Conservation (phyloP, 768 basidiomycete species). For the Panaeolus papilionaceus region DNA sequence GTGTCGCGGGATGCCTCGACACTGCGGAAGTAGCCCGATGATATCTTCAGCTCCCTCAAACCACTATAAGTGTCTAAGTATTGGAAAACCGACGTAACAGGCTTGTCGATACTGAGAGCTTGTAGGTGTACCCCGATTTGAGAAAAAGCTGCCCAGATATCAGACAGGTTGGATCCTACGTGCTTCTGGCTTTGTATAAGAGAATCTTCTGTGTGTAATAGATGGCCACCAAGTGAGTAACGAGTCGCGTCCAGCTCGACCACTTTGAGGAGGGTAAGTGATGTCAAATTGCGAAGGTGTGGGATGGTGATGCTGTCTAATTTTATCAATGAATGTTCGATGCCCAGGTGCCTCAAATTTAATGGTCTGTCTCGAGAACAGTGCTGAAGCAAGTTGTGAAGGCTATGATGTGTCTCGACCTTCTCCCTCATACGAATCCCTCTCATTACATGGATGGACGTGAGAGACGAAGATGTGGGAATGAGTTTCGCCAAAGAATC, state of each 20-base stretch:
- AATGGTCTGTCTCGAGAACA: neutral
- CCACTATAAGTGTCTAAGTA: neutral
- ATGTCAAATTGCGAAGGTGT: neutral
- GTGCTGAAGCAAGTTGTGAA: conserved; percentile 1
- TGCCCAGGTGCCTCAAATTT: neutral
- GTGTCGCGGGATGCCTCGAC: neutral
- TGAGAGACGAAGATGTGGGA: neutral
- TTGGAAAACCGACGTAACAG: neutral
- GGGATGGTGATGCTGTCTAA: neutral
- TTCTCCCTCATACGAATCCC: neutral
- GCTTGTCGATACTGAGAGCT: neutral
- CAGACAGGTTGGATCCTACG: neutral
- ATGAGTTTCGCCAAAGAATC: neutral
- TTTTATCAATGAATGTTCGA: neutral
- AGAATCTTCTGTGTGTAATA: neutral
- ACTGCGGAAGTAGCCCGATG: neutral
- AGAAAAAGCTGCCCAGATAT: neutral
- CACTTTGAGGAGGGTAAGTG: neutral
- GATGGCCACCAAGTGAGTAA: neutral
- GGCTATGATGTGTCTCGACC: neutral
- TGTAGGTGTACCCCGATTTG: neutral
- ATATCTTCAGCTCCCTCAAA: neutral
- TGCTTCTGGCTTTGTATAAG: conserved; percentile 3
- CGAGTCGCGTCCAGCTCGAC: neutral
- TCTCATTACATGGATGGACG: neutral